Evolutionary conservation across 2,329 filamentous ascomycete species (phyloP), one percentile per base, ranked within the genome.

Genomic region (Exophiala alcalophila): DNA sequence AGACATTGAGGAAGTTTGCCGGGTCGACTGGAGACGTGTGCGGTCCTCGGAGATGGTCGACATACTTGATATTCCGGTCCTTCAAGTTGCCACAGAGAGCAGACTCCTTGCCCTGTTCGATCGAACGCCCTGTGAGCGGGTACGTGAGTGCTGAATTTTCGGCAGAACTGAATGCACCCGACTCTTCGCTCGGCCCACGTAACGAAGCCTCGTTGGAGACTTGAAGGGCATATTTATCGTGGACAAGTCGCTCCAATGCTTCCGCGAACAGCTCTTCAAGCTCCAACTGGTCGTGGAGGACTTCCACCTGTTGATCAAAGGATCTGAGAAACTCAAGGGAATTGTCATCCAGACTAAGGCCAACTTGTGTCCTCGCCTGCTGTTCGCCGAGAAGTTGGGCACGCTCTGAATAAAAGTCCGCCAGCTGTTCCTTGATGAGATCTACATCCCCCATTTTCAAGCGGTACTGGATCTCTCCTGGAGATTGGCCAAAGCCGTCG

Each of bases 281-380:
- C 11, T 45, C 42, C n/a, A 45, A 24, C 24, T 45, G 28, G 10
- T 45, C 42, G 18, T 29, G 27, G 4, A 45, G 24, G 4, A 21
- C 23, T 18, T 10, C 16, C 5, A 32, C 34, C 15, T 33, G 23
- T 5, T 12, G 6, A 5, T 35, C 25, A n/a, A 23, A 33, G 14
- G 28, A 18, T 5, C 29, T 11, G 14, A 45, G 30, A 15, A 40
- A 45, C 18, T n/a, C 26, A 11, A 39, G 15, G 16, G 34, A 39
- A 8, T 45, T 30, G 4, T 39, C 35, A 20, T 40, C 35, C 12
- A 45, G 10, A 12, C 35, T 40, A 19, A 45, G 28, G 18, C 34
- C 42, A 14, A 45, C 32, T 9, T 30, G 21, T n/a, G 21, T 25
- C 25, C 35, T 38, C 8, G 23, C 33, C 4, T 39, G 20, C 29